Conservation (phyloP, 352 stramenopile genomes). For the Phytophthora colocasiae region DNA sequence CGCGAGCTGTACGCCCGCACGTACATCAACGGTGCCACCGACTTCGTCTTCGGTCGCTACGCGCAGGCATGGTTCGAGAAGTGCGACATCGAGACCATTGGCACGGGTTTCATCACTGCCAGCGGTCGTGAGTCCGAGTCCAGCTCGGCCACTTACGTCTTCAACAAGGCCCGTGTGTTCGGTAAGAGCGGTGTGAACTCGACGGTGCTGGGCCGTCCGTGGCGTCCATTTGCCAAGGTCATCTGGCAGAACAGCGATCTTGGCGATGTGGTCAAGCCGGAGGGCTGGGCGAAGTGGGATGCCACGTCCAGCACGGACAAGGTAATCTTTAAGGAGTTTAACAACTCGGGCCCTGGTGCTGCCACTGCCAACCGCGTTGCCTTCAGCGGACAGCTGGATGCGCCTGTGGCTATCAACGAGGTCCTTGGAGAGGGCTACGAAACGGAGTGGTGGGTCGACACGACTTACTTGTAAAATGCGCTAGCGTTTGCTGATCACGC, state of each 20-base stretch:
- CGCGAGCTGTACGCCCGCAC: conserved; percentile 32
- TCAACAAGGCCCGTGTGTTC: conserved; percentile 34
- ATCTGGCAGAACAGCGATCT: conserved; percentile 33
- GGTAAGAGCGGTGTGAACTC: conserved; percentile 22
- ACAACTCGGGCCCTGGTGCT: conserved; percentile 22
- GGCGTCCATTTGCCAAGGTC: conserved; percentile 23
- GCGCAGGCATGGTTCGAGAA: conserved; percentile 34
- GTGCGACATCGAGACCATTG: conserved; percentile 36
- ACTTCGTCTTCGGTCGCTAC: conserved; percentile 34
- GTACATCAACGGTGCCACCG: conserved; percentile 33
- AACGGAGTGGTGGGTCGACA: conserved; percentile 30
- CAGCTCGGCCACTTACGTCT: conserved; percentile 28
- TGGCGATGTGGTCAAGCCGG: conserved; percentile 30
- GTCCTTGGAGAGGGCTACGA: conserved; percentile 26
- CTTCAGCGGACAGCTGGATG: conserved; percentile 29
- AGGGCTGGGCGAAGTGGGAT: conserved; percentile 30
- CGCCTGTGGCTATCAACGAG: conserved; percentile 24
- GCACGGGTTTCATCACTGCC: conserved; percentile 33
- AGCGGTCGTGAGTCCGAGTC: conserved; percentile 24
- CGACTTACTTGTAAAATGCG: conserved; percentile 27
- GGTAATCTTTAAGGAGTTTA: conserved; percentile 33
- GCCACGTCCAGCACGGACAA: conserved; percentile 23
- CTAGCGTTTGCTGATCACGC: neutral
- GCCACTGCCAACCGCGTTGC: conserved; percentile 13
- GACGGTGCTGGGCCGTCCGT: conserved; percentile 25